These are phyloP conservation scores for Albatrellus ellisii DNA, from an alignment of 768 basidiomycete genomes.

Conservation along the genomic window DNA sequence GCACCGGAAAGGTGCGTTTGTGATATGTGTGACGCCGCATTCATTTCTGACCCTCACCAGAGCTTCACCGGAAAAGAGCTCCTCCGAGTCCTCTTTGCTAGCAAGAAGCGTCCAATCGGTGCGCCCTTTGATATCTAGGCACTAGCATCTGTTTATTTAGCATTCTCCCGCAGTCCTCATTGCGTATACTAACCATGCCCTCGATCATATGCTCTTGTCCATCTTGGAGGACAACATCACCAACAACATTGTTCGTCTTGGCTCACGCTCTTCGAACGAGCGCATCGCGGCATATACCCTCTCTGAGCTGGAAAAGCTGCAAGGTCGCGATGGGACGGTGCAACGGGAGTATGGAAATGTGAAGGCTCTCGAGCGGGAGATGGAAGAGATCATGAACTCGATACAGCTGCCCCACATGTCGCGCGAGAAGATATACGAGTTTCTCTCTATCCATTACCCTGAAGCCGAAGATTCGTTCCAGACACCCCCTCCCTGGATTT, in stretches of 20 bases:
- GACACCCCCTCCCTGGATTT: constrained; percentile 25
- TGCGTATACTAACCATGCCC: constrained; percentile 68
- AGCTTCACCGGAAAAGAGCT: constrained; percentile 60
- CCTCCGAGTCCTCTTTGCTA: constrained; percentile 46
- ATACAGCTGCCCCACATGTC: constrained; percentile 10
- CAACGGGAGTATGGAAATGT: constrained; percentile 24
- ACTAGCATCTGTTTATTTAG: no score
- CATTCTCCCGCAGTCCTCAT: constrained; percentile 28
- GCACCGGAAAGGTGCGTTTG: constrained; percentile 61
- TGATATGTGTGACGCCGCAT: background rate
- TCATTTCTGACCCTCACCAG: constrained; percentile 20
- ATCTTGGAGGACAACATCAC: constrained; percentile 58
- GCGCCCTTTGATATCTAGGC: background rate
- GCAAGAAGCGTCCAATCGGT: constrained; percentile 38
- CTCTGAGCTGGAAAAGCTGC: constrained; percentile 38
- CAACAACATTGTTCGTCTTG: constrained; percentile 49
- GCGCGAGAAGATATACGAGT: constrained; percentile 23
- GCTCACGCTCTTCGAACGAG: constrained; percentile 49
- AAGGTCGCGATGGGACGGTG: constrained; percentile 23
- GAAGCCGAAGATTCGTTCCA: constrained; percentile 32
- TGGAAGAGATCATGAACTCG: constrained; percentile 31
- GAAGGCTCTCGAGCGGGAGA: constrained; percentile 31
- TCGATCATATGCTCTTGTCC: constrained; percentile 57
- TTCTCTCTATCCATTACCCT: constrained; percentile 32
- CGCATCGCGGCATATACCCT: constrained; percentile 48